Conservation (phyloP, 148 eudicot species). For the Rhododendron kiyosumense region DNA sequence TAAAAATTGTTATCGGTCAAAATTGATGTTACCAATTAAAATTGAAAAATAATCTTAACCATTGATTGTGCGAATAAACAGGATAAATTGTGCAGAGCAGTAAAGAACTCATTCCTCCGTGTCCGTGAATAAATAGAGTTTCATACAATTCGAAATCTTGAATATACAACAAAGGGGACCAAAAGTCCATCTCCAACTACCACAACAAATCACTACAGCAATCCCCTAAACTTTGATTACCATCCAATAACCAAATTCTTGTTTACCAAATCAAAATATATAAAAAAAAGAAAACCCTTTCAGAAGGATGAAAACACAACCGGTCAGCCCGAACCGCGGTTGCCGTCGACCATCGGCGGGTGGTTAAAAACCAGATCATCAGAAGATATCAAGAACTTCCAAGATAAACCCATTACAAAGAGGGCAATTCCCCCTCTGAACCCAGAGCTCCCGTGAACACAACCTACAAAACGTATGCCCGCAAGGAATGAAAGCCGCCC, state of each 20-base stretch:
- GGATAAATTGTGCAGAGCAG: too few species aligned
- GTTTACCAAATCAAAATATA: background rate
- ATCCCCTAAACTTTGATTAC: background rate
- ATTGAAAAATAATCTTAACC: too few species aligned
- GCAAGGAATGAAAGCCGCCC: slow-evolving; percentile 69
- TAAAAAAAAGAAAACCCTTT: background rate
- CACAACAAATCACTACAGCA: background rate
- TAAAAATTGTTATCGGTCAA: too few species aligned
- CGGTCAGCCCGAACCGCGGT: background rate
- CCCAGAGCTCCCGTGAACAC: slow-evolving; percentile 78
- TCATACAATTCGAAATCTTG: background rate
- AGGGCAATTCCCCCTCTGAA: slow-evolving; percentile 75
- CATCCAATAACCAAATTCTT: background rate
- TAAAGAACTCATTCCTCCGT: too few species aligned
- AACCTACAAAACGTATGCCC: slow-evolving; percentile 88
- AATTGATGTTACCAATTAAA: too few species aligned
- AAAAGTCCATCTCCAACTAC: background rate
- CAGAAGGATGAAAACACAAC: background rate
- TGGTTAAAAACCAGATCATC: slow-evolving; percentile 20
- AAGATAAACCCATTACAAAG: slow-evolving; percentile 71
- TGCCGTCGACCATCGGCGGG: background rate
- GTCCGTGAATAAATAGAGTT: background rate
- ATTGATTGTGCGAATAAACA: accelerated
- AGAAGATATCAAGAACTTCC: slow-evolving; percentile 79
- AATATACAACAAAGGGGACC: background rate